These are phyloP conservation scores for Fusarium kyushuense DNA, from an alignment of 2,329 filamentous ascomycete genomes.

Conservation along the genomic window DNA sequence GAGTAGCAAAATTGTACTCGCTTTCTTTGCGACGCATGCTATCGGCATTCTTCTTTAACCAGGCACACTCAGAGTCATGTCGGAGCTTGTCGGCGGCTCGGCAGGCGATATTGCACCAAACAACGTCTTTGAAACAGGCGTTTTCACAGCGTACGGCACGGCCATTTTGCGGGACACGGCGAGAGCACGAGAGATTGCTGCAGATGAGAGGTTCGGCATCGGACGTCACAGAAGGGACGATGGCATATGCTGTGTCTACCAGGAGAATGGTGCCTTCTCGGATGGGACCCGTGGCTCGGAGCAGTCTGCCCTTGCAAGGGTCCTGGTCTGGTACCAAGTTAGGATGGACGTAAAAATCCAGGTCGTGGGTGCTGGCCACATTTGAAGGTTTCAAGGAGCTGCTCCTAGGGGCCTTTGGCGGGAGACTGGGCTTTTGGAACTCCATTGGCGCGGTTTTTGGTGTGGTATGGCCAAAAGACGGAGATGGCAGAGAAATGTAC, in stretches of 20 bases:
- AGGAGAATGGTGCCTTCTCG: slow-evolving; percentile 46
- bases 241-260: slow-evolving; percentile 47
- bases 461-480: neutral
- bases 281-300: slow-evolving; percentile 42
- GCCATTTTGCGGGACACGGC: slow-evolving; percentile 28
- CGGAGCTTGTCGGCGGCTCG: slow-evolving; percentile 36
- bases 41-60: slow-evolving; percentile 40
- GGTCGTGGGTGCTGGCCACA: slow-evolving; percentile 27
- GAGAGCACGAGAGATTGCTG: slow-evolving; percentile 47
- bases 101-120: slow-evolving; percentile 46
- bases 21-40: slow-evolving; percentile 34
- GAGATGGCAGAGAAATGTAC: neutral
- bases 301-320: slow-evolving; percentile 45
- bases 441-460: slow-evolving; percentile 28
- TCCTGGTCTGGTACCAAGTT: slow-evolving; percentile 43
- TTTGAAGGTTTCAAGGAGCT: slow-evolving; percentile 21
- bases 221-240: slow-evolving; percentile 44
- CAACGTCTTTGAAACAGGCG: slow-evolving; percentile 43
- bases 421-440: slow-evolving; percentile 28
- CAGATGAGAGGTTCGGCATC: slow-evolving; percentile 40
- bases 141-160: slow-evolving; percentile 32
- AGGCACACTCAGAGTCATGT: slow-evolving; percentile 47
- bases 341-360: slow-evolving; percentile 43
- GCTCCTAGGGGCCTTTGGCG: slow-evolving; percentile 25
- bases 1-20: slow-evolving; percentile 47